These are phyloP conservation scores for Withania somnifera DNA, from an alignment of 305 asterid species.

Conservation along the genomic window DNA sequence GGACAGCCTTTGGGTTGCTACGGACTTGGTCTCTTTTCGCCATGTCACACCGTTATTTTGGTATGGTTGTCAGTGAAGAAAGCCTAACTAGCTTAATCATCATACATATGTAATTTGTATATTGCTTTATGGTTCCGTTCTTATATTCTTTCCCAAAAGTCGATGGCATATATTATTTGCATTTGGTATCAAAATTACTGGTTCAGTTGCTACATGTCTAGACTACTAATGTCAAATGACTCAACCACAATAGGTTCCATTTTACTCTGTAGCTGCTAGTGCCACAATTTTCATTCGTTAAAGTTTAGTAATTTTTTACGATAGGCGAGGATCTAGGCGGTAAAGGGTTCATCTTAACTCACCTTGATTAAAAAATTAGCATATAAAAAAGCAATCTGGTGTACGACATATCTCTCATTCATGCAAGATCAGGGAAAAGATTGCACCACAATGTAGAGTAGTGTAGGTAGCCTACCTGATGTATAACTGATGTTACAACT, in stretches of 20 bases:
- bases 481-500: no score
- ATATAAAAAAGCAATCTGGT: no score
- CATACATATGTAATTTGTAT: no score
- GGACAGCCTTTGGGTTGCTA: neutral
- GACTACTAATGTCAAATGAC: no score
- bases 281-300: no score
- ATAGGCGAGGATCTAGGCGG: neutral
- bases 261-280: neutral
- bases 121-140: neutral
- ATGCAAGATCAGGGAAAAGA: accelerated
- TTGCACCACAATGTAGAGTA: neutral
- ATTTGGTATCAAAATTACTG: neutral
- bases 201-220: neutral
- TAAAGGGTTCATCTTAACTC: no score
- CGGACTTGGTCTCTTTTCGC: neutral
- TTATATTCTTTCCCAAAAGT: neutral
- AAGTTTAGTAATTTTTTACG: neutral
- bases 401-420: neutral
- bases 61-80: neutral
- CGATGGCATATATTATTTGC: neutral
- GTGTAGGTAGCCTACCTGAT: neutral
- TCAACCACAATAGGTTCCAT: no score
- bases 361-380: no score
- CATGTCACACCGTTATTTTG: neutral
- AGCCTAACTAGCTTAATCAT: neutral